phyloP scores from a whole-genome alignment of 768 basidiomycete genomes.

The Neoboletus brunneissimus region DNA sequence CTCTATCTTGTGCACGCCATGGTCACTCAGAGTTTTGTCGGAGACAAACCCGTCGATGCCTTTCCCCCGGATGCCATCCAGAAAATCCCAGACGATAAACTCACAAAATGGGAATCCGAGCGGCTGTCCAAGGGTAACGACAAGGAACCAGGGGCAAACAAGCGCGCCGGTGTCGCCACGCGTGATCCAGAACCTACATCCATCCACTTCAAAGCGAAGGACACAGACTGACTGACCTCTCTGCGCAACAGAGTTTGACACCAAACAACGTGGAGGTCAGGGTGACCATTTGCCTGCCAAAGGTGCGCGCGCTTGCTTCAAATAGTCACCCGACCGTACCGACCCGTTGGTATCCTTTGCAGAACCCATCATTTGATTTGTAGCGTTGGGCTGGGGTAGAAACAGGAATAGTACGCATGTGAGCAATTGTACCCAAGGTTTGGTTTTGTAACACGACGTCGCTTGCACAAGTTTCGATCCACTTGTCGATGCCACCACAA shows the following conservation, averaged over 20 bases:
- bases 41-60: constrained; percentile 25
- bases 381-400: too few relatives aligned
- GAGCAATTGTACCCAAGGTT: too few relatives aligned
- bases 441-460: too few relatives aligned
- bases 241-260: constrained; percentile 12
- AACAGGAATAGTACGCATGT: too few relatives aligned
- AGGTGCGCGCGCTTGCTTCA: too few relatives aligned
- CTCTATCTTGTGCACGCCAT: constrained; percentile 1
- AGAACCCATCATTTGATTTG: too few relatives aligned
- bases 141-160: constrained; percentile 27
- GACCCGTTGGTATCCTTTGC: too few relatives aligned
- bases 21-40: constrained; percentile 27
- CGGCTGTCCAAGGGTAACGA: constrained; percentile 10
- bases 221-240: neutral
- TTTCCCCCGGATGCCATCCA: constrained; percentile 18
- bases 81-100: constrained; percentile 23
- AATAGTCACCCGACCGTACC: too few relatives aligned
- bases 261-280: constrained; percentile 9
- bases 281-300: too few relatives aligned
- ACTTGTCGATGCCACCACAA: too few relatives aligned
- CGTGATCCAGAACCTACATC: constrained; percentile 18
- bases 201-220: too few relatives aligned
- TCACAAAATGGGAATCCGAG: constrained; percentile 19
- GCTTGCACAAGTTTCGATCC: too few relatives aligned
- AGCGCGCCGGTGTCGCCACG: constrained; percentile 27